Base-by-base conservation (phyloP, 1,284 basidiomycete genomes). In the Hemileia vastatrix region DNA sequence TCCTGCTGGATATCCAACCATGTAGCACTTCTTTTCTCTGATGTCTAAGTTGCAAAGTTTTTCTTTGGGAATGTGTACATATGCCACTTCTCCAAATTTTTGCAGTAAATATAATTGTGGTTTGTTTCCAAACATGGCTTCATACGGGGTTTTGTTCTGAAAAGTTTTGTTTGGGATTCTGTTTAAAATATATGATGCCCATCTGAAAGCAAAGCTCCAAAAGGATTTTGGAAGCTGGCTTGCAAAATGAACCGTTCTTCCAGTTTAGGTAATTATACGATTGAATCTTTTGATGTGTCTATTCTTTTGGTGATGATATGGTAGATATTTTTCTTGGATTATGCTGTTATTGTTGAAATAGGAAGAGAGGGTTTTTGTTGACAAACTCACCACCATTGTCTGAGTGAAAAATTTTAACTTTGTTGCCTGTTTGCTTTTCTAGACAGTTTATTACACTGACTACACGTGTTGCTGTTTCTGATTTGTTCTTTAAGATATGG, bases 301-400 rank as follows among this genome's bases (percentile, higher is more conserved):
- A 19, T 58, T 58, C 19, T 58, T 44, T 18, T 58, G 48, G 33
- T 58, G 56, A 15, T 58, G 27, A 47, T 58, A 58, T 4, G 57
- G 32, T 1, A 51, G 9, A 13, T 47, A 51, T 3, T 49, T 13
- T 44, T 59, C 36, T 1, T 48, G 33, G 5, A 45, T 47, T 13
- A 60, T 60, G 9, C 57, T 50, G 11, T 53, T 45, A 9, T 5
- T 8, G 13, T 24, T 18, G 0, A 60, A 15, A 11, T 27, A 60
- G 6, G 27, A 11, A 1, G 21, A 6, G 1, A 60, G 19, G 6
- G 31, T 15, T n/a, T n/a, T 52, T 52, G 1, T 24, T 36, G 31
- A 23, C 36, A 21, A 51, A 59, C 19, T 59, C 24, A 1, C 57
- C 57, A 0, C 57, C 57, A 47, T 53, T 53, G 19, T 60, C 50